A percentile compares a stretch with the other conserved stretches of the same genome.
These are phyloP conservation scores for Yamadazyma atlantica DNA, from an alignment of 1,139 yeast genomes.

Conservation along the genomic window DNA sequence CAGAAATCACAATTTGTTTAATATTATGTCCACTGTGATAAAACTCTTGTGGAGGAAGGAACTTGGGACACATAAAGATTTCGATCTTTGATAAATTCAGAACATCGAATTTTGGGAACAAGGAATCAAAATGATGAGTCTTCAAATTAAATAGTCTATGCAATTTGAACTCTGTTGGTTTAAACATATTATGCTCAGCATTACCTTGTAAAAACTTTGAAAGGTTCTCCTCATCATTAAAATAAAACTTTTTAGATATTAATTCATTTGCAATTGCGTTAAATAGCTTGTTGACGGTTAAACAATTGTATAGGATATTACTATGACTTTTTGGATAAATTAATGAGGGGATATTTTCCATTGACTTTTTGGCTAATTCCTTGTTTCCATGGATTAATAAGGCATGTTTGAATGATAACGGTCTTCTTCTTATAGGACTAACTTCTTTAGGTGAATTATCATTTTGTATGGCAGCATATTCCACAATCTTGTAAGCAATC, in stretches of 20 bases:
- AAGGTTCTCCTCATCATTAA: conserved; percentile 51
- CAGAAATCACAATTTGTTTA: conserved; percentile 68
- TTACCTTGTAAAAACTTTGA: conserved; percentile 32
- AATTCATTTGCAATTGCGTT: conserved; percentile 53
- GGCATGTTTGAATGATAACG: conserved; percentile 63
- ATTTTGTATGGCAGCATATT: conserved; percentile 52
- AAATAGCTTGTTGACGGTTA: conserved; percentile 70
- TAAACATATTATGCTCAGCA: conserved; percentile 9
- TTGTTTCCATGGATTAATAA: conserved; percentile 49
- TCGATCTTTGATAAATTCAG: conserved; percentile 65
- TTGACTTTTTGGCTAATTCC: conserved; percentile 47
- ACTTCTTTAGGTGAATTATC: conserved; percentile 58
- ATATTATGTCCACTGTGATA: conserved; percentile 39
- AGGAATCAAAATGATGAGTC: conserved; percentile 26
- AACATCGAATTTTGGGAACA: conserved; percentile 34
- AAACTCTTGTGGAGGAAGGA: conserved; percentile 56
- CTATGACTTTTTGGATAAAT: conserved; percentile 1
- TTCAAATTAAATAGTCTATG: conserved; percentile 36
- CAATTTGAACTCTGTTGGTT: conserved; percentile 35
- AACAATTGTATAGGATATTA: conserved; percentile 52
- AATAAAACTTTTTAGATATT: conserved; percentile 55
- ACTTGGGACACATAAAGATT: conserved; percentile 77
- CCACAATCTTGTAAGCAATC: conserved; percentile 60
- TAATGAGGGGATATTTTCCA: conserved; percentile 46
- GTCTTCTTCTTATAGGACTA: conserved; percentile 61